These are phyloP conservation scores for Sordariomycetes sp. DNA, from an alignment of 2,329 filamentous ascomycete genomes.

Conservation along the genomic window DNA sequence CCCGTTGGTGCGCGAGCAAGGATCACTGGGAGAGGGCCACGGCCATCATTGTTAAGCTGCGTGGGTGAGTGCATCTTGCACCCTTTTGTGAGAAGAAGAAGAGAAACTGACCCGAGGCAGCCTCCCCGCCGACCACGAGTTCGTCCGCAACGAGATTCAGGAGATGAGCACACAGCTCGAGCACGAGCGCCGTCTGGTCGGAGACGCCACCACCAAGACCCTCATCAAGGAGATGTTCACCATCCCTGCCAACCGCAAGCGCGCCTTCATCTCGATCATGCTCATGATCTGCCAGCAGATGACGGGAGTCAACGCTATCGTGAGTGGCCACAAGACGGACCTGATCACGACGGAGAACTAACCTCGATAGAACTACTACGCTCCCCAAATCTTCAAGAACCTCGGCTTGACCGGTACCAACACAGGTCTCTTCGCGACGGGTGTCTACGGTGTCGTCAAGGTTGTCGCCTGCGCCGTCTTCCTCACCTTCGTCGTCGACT, in stretches of 20 bases:
- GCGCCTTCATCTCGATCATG: conserved; percentile 51
- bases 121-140: conserved; percentile 43
- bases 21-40: conserved; percentile 60
- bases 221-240: conserved; percentile 56
- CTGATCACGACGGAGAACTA: background rate
- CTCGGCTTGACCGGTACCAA: conserved; percentile 49
- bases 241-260: conserved; percentile 52
- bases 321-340: conserved; percentile 13
- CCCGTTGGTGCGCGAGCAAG: conserved; percentile 58
- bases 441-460: conserved; percentile 66
- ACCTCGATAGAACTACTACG: conserved; percentile 47
- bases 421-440: conserved; percentile 60
- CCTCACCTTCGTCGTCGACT: conserved; percentile 59
- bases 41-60: conserved; percentile 41
- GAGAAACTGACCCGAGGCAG: conserved; percentile 14
- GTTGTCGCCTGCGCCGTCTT: conserved; percentile 54
- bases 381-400: conserved; percentile 58
- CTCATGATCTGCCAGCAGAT: conserved; percentile 64
- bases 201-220: conserved; percentile 43
- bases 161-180: conserved; percentile 55
- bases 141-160: conserved; percentile 47
- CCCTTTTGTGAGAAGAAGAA: too few relatives aligned
- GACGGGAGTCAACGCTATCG: conserved; percentile 49
- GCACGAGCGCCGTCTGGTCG: conserved; percentile 48
- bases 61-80: conserved; percentile 19